These are phyloP conservation scores for Ganoderma meredithae DNA, from an alignment of 1,284 basidiomycete genomes.

Conservation along the genomic window DNA sequence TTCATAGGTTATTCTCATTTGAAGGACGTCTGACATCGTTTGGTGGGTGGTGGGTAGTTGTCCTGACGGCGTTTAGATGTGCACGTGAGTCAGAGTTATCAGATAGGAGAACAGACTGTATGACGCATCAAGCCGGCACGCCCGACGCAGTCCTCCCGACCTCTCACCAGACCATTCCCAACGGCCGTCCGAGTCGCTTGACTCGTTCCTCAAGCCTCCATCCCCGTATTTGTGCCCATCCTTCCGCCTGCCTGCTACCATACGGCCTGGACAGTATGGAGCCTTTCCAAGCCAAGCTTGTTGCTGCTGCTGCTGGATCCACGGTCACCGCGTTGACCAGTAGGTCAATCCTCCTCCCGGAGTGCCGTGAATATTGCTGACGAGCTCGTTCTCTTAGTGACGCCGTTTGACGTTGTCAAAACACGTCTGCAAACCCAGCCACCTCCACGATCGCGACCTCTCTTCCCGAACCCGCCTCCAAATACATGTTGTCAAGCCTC, in stretches of 20 bases:
- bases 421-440: conserved; percentile 90
- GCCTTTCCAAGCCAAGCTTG: conserved; percentile 77
- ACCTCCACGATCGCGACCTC: conserved; percentile 48
- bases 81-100: conserved; percentile 28
- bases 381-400: conserved; percentile 68
- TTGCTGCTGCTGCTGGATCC: conserved; percentile 84
- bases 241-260: conserved; percentile 7
- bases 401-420: conserved; percentile 94
- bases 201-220: conserved; percentile 18
- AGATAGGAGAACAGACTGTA: conserved; percentile 28
- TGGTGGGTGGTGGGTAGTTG: background rate
- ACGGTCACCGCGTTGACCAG: conserved; percentile 86
- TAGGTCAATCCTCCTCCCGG: conserved; percentile 45
- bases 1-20: conserved; percentile 17
- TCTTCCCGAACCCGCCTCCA: conserved; percentile 57
- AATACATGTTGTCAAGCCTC: conserved; percentile 72
- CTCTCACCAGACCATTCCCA: conserved; percentile 13
- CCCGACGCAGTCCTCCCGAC: conserved; percentile 13
- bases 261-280: conserved; percentile 57
- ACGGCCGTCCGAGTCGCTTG: conserved; percentile 26
- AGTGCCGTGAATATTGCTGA: conserved; percentile 22
- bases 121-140: conserved; percentile 35
- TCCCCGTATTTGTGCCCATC: conserved; percentile 9
- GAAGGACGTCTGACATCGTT: background rate
- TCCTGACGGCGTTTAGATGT: conserved; percentile 20